Base-by-base conservation (phyloP, 768 basidiomycete species). In the Trametes punicea region DNA sequence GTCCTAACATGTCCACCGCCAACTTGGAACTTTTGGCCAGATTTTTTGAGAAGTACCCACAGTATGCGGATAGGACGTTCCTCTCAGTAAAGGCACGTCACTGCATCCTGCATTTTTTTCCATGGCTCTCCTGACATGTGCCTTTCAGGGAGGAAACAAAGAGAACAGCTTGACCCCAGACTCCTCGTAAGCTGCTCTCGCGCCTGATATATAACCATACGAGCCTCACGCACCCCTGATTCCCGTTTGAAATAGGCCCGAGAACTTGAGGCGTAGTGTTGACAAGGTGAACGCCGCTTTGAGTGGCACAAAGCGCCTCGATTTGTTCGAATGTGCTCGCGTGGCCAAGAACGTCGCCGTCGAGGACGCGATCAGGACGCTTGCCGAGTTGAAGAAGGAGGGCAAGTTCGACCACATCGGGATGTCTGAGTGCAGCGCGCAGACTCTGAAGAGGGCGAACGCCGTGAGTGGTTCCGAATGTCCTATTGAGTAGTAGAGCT, bases 371-470 rank as follows among this genome's bases (percentile, higher is more conserved):
- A 73, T 77, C 55, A 59, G 66, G 41, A 70, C 67, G 15, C 73
- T 87, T n/a, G 69, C 68, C 13, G 71, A 64, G 4, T 67, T 85
- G 30, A 67, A 77, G 51, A 69, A 79, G 26, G 83, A 85, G 60
- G 83, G 83, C 11, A 74, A 79, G 54, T 80, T 85, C 66, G 73
- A 76, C 61, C 76, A 83, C 64, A 82, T 87, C 53, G 82, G 83
- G 2, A 61, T 87, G 53, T 81, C 78, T 1, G 85, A 87, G 65
- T 75, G 77, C 62, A 72, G 70, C 16, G 79, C 75, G 0, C 71
- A 67, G 23, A 82, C 82, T 0, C 70, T 88, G 3, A 51, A 64
- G 27, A 50, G 59, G 9, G 80, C 74, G 0, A 62, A 72, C 45
- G 68, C 70, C 25, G 75, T 77, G 41, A 61, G 75, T 71, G 23